A percentile compares a stretch with the other conserved stretches of the same genome.
These are phyloP conservation scores for Gymnopilus dilepis DNA, from an alignment of 768 basidiomycete genomes.

Conservation along the genomic window DNA sequence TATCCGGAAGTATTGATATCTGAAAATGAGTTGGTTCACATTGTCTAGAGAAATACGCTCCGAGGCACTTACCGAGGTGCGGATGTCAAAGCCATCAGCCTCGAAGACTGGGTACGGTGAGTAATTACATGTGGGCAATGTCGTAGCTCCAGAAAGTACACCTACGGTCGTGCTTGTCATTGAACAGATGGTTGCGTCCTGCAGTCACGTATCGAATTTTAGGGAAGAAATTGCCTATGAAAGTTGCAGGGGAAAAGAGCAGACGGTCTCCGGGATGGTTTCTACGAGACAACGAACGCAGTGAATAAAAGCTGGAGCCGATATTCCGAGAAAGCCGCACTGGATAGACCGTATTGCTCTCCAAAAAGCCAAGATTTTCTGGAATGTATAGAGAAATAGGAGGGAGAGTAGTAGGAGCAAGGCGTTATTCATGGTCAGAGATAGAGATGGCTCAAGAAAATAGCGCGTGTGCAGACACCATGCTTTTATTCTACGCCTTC, in stretches of 20 bases:
- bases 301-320: background rate
- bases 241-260: slow-evolving; percentile 29
- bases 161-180: slow-evolving; percentile 37
- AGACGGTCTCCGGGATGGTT: slow-evolving; percentile 39
- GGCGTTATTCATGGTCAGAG: slow-evolving; percentile 7
- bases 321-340: slow-evolving; percentile 23
- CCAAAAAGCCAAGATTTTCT: slow-evolving; percentile 27
- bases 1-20: slow-evolving; percentile 33
- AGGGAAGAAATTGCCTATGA: slow-evolving; percentile 33
- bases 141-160: background rate
- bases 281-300: slow-evolving; percentile 21
- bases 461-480: background rate
- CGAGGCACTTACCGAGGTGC: slow-evolving; percentile 36
- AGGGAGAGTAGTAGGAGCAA: slow-evolving; percentile 21
- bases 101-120: slow-evolving; percentile 30
- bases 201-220: slow-evolving; percentile 34
- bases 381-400: slow-evolving; percentile 26
- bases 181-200: slow-evolving; percentile 36
- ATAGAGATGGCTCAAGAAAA: background rate
- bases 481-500: background rate
- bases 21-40: slow-evolving; percentile 12
- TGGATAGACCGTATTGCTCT: slow-evolving; percentile 33
- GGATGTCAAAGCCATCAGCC: slow-evolving; percentile 40
- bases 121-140: background rate
- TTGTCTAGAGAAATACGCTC: background rate